A percentile compares a stretch with the other conserved stretches of the same genome.
Conservation (phyloP, 2,329 filamentous ascomycete species). For the Fusarium mangiferae region DNA sequence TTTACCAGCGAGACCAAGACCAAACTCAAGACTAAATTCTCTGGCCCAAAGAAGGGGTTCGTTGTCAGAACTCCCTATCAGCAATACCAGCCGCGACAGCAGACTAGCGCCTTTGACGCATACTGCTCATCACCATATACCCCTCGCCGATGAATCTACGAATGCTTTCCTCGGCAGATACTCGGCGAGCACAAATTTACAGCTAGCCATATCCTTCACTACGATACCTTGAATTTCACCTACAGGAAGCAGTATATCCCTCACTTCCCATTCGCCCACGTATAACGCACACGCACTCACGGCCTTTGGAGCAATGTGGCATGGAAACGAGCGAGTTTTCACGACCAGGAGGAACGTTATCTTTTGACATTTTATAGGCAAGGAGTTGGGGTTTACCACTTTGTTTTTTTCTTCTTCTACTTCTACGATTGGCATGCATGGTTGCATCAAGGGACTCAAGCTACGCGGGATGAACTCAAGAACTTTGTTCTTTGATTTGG, state of each 20-base stretch:
- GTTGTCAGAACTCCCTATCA: constrained; percentile 22
- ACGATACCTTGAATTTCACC: constrained; percentile 22
- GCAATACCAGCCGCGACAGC: constrained; percentile 14
- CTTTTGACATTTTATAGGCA: constrained; percentile 35
- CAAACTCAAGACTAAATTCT: constrained; percentile 22
- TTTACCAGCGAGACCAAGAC: constrained; percentile 32
- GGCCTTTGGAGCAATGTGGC: constrained; percentile 35
- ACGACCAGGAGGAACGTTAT: constrained; percentile 26
- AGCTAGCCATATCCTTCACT: constrained; percentile 3
- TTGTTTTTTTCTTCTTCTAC: constrained; percentile 18
- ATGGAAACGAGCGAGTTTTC: constrained; percentile 12
- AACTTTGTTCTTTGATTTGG: constrained; percentile 23
- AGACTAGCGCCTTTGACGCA: constrained; percentile 4
- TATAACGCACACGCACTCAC: constrained; percentile 30
- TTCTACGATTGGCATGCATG: constrained; percentile 35
- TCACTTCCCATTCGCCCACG: constrained; percentile 18
- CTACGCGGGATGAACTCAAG: constrained; percentile 24
- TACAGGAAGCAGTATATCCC: constrained; percentile 18
- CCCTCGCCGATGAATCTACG: constrained; percentile 12
- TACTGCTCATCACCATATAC: constrained; percentile 29
- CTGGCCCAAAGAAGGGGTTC: constrained; percentile 18
- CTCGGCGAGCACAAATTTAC: constrained; percentile 4
- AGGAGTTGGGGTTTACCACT: constrained; percentile 32
- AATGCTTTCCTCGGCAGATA: constrained; percentile 4
- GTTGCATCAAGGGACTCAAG: constrained; percentile 35